Conservation (phyloP, 129 eudicot species). For the Saposhnikovia divaricata region DNA sequence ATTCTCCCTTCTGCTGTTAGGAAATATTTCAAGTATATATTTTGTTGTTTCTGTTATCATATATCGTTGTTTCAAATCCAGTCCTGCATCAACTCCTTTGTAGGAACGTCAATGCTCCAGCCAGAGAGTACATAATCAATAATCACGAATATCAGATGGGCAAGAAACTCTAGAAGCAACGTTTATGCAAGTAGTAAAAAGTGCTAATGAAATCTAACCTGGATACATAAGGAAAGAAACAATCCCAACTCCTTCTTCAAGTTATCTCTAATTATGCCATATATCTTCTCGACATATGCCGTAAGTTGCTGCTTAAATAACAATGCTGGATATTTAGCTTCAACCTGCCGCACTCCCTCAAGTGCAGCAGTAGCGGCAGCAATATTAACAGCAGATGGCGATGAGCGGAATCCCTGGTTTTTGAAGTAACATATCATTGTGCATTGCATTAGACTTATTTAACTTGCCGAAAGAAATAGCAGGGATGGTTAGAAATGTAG, state of each 20-base stretch:
- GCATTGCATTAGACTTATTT: constrained; percentile 1
- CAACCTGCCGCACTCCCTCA: constrained; percentile 64
- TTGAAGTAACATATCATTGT: constrained; percentile 3
- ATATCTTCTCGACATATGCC: constrained; percentile 77
- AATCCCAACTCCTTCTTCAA: constrained; percentile 79
- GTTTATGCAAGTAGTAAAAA: not conserved
- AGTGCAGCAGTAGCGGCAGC: constrained; percentile 67
- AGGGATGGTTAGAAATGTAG: not conserved
- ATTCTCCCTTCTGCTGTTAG: too few relatives aligned
- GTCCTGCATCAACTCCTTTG: not conserved
- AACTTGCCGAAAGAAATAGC: not conserved
- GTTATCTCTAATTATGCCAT: constrained; percentile 92
- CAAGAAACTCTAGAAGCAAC: not conserved
- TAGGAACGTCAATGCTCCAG: not conserved
- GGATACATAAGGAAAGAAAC: constrained; percentile 72
- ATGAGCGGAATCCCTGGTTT: constrained; percentile 63
- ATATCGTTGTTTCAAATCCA: too few relatives aligned
- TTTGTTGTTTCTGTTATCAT: too few relatives aligned
- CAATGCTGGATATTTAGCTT: constrained; percentile 84
- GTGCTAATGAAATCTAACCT: constrained; percentile 30
- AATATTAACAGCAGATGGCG: constrained; percentile 54
- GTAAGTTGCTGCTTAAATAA: constrained; percentile 87
- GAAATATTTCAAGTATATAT: too few relatives aligned
- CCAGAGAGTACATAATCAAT: not conserved
- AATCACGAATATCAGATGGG: not conserved